phyloP scores from a whole-genome alignment of 129 eudicot genomes.

The Calendula officinalis region DNA sequence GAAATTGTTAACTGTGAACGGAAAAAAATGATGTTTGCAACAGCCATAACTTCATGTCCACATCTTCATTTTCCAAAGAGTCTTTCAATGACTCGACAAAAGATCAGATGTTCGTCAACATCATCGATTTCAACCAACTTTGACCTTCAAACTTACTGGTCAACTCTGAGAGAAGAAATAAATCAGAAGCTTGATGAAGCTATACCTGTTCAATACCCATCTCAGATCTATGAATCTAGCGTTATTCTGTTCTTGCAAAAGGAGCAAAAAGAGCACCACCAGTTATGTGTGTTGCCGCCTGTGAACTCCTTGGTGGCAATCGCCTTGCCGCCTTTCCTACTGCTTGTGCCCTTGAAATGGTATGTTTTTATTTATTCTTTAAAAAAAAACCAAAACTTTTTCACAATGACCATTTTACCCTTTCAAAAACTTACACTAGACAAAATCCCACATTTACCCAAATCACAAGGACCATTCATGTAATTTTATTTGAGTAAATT shows the following conservation, averaged over 20 bases:
- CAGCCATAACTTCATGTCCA: constrained; percentile 39
- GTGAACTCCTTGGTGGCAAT: constrained; percentile 86
- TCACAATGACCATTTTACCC: too few species aligned
- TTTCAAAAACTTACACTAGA: too few species aligned
- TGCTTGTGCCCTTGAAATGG: constrained; percentile 99
- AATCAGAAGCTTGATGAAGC: constrained; percentile 83
- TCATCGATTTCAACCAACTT: constrained; percentile 40
- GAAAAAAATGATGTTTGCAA: constrained; percentile 37
- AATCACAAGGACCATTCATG: too few species aligned
- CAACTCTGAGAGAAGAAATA: constrained; percentile 65
- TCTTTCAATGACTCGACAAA: constrained; percentile 31
- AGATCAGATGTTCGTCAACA: constrained; percentile 43
- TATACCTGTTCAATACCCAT: constrained; percentile 72
- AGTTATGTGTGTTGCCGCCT: constrained; percentile 96
- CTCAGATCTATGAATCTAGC: constrained; percentile 89
- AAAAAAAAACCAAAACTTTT: too few species aligned
- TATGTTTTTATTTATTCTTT: not conserved
- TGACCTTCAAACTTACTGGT: constrained; percentile 88
- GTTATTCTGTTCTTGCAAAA: constrained; percentile 84
- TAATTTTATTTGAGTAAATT: too few species aligned
- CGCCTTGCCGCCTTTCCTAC: constrained; percentile 96
- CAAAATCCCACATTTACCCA: too few species aligned
- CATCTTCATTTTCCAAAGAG: constrained; percentile 28
- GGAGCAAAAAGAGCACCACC: constrained; percentile 96
- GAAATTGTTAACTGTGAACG: too few species aligned